Evolutionary conservation across 208 protist genomes (phyloP).

Genomic region (Acanthamoeba royreba): DNA sequence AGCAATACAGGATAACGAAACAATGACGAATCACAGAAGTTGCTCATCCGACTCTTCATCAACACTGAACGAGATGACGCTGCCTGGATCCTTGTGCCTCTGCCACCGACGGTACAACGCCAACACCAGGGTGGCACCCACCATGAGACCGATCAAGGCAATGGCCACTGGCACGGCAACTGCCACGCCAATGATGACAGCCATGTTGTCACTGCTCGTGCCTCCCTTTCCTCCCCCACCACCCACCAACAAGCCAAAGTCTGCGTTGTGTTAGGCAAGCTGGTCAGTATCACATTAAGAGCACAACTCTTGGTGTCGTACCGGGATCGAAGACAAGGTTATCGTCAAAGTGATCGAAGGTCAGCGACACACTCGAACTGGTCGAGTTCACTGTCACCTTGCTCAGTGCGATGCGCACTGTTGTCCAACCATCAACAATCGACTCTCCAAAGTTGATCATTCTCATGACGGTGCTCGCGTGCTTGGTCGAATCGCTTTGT

Average conservation of each 20-base stretch:
- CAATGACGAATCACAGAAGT: too few relatives aligned
- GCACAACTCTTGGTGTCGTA: neutral
- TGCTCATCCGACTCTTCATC: too few relatives aligned
- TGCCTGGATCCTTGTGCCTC: too few relatives aligned
- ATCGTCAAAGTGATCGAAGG: neutral
- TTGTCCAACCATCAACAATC: neutral
- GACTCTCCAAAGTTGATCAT: neutral
- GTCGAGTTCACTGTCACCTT: neutral
- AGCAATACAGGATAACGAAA: too few relatives aligned
- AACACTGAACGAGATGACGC: too few relatives aligned
- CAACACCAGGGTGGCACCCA: too few relatives aligned
- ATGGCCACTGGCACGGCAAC: neutral
- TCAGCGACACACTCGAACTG: neutral
- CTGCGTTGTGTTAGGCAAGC: neutral
- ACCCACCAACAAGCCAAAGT: neutral
- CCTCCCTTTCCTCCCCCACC: neutral
- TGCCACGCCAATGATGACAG: neutral
- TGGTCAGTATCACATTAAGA: neutral
- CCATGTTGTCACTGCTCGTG: neutral
- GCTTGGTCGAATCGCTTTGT: too few relatives aligned
- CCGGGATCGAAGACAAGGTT: neutral
- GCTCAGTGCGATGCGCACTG: neutral
- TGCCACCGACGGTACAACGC: too few relatives aligned
- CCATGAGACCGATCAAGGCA: neutral
- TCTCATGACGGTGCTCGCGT: neutral